Evolutionary conservation across 495 filamentous ascomycete species (phyloP).

Genomic region (Xylaria palmicola): DNA sequence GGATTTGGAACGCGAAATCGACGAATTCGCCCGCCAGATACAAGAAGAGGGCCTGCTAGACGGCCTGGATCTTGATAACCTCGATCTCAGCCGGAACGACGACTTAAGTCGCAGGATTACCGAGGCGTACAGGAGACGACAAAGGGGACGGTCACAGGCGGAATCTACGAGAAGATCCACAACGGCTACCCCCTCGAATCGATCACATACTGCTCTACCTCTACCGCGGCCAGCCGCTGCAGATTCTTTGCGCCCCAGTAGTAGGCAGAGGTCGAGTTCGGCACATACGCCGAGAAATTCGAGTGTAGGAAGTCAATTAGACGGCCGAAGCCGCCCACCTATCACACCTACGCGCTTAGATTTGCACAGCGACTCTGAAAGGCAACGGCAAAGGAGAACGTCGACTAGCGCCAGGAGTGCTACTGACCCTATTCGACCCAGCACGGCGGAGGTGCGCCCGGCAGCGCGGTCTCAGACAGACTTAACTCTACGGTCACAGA

Average conservation of each 20-base stretch:
- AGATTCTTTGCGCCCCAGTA: conserved; percentile 35
- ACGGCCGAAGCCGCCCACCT: conserved; percentile 47
- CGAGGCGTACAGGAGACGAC: conserved; percentile 75
- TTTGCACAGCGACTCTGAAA: conserved; percentile 40
- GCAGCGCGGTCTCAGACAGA: conserved; percentile 61
- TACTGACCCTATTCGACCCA: conserved; percentile 39
- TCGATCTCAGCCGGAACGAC: conserved; percentile 75
- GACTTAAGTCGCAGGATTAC: conserved; percentile 86
- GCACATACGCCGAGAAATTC: conserved; percentile 39
- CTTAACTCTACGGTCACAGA: conserved; percentile 47
- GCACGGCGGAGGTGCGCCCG: conserved; percentile 40
- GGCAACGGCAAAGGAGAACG: conserved; percentile 40
- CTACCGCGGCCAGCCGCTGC: conserved; percentile 27
- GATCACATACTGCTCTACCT: conserved; percentile 26
- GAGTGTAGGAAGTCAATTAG: conserved; percentile 32
- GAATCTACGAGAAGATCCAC: conserved; percentile 41
- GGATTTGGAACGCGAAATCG: conserved; percentile 67
- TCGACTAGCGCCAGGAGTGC: conserved; percentile 43
- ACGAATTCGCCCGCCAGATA: conserved; percentile 86
- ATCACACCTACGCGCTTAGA: conserved; percentile 44
- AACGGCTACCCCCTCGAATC: conserved; percentile 32
- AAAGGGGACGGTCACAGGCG: conserved; percentile 49
- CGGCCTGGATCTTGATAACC: conserved; percentile 78
- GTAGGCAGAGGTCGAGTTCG: conserved; percentile 38
- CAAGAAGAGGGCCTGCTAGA: conserved; percentile 84